Evolutionary conservation across 2,329 filamentous ascomycete species (phyloP).

Genomic region (Monosporascus sp.): DNA sequence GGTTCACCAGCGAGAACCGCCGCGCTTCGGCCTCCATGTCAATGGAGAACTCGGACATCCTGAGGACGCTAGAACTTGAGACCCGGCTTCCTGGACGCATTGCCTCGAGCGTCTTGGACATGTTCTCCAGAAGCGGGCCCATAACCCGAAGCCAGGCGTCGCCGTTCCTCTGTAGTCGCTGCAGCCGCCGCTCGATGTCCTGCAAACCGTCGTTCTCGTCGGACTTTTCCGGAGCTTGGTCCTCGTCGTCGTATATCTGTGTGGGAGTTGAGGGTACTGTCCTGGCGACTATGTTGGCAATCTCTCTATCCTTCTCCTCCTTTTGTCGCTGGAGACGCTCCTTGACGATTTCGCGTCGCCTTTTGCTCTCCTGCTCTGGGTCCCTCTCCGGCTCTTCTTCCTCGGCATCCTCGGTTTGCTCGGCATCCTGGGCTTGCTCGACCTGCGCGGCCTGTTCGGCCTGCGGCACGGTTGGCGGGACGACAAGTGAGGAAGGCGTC

Average conservation of each 20-base stretch:
- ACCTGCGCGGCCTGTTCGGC: background rate
- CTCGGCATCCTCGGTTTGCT: background rate
- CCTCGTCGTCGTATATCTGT: background rate
- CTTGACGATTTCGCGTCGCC: constrained; percentile 5
- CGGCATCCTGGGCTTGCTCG: background rate
- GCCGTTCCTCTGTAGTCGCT: constrained; percentile 12
- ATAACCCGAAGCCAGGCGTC: constrained; percentile 15
- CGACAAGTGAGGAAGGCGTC: background rate
- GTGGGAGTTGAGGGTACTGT: constrained; percentile 1
- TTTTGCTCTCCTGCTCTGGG: background rate
- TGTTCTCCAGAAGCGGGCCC: constrained; percentile 11
- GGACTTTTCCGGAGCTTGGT: background rate
- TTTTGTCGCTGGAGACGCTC: constrained; percentile 14
- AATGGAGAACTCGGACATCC: background rate
- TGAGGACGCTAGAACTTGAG: background rate
- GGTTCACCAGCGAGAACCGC: background rate
- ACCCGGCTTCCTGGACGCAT: constrained; percentile 9
- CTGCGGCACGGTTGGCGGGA: background rate
- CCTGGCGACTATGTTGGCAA: constrained; percentile 11
- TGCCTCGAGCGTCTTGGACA: constrained; percentile 14
- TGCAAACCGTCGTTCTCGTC: constrained; percentile 1
- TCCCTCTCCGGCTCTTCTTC: background rate
- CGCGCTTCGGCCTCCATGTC: background rate
- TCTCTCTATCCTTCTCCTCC: constrained; percentile 12
- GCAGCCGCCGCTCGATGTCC: constrained; percentile 12